These are phyloP conservation scores for Rutstroemia sp. DNA, from an alignment of 2,329 filamentous ascomycete genomes.

Conservation along the genomic window DNA sequence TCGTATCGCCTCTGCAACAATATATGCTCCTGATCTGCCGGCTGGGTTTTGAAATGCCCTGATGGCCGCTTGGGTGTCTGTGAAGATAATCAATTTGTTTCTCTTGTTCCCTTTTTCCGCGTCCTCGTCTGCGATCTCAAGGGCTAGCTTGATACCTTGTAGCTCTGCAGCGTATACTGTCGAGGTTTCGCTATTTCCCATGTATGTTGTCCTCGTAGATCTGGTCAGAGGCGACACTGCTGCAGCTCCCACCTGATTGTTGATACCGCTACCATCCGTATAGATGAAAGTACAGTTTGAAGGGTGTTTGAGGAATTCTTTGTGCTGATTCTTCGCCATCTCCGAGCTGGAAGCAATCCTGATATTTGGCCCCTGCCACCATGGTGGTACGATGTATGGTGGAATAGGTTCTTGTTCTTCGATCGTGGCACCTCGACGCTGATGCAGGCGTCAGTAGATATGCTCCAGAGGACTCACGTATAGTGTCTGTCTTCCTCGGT, in stretches of 20 bases:
- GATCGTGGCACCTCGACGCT: too few relatives aligned
- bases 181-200: slow-evolving; percentile 11
- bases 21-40: slow-evolving; percentile 11
- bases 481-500: too few relatives aligned
- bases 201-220: slow-evolving; percentile 9
- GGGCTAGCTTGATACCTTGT: slow-evolving; percentile 15
- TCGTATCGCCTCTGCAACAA: background rate
- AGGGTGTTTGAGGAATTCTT: too few relatives aligned
- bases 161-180: slow-evolving; percentile 20
- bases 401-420: too few relatives aligned
- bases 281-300: slow-evolving; percentile 4
- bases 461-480: too few relatives aligned
- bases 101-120: background rate
- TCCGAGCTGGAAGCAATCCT: too few relatives aligned
- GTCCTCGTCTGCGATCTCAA: slow-evolving; percentile 10
- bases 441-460: too few relatives aligned
- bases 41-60: slow-evolving; percentile 10
- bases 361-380: too few relatives aligned
- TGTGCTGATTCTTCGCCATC: too few relatives aligned
- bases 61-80: slow-evolving; percentile 20
- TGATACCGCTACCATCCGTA: slow-evolving; percentile 20
- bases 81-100: slow-evolving; percentile 12
- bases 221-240: slow-evolving; percentile 13
- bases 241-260: slow-evolving; percentile 24
- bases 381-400: too few relatives aligned